A percentile compares a stretch with the other conserved stretches of the same genome.
These are phyloP conservation scores for Colletotrichum sp. DNA, from an alignment of 2,329 filamentous ascomycete species.

Conservation along the genomic window DNA sequence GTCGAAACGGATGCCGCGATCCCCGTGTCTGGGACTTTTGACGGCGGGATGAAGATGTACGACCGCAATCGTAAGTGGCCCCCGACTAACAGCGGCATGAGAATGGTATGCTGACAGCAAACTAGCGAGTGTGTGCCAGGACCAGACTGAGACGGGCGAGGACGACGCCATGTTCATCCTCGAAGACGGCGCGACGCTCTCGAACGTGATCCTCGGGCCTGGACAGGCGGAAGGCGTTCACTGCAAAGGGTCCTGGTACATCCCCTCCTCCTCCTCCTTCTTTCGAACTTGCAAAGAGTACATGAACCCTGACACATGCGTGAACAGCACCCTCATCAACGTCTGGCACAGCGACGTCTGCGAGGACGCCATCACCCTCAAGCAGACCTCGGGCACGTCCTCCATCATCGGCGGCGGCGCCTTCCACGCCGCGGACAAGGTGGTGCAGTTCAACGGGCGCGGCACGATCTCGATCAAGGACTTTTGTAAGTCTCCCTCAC, in stretches of 20 bases:
- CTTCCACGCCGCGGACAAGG: conserved; percentile 39
- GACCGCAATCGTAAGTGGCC: conserved; percentile 44
- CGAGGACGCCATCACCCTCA: conserved; percentile 49
- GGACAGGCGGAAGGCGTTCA: conserved; percentile 55
- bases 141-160: conserved; percentile 15
- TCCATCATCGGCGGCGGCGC: conserved; percentile 37
- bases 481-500: conserved; percentile 30
- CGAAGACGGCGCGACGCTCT: conserved; percentile 52
- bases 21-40: conserved; percentile 42
- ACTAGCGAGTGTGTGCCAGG: conserved; percentile 8
- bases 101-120: background rate
- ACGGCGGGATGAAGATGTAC: conserved; percentile 53
- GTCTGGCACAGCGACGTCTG: conserved; percentile 52
- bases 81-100: background rate
- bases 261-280: background rate
- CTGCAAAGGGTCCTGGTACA: conserved; percentile 48
- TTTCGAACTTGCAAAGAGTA: no score
- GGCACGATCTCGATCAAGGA: conserved; percentile 41
- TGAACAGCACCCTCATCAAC: conserved; percentile 32
- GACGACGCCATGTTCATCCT: conserved; percentile 54
- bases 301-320: no score
- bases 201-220: conserved; percentile 58
- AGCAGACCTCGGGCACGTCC: conserved; percentile 24
- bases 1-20: conserved; percentile 43
- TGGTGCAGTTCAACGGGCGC: conserved; percentile 46